phyloP scores from a whole-genome alignment of 805 yeast genomes.

The Pachysolen tannophilus region DNA sequence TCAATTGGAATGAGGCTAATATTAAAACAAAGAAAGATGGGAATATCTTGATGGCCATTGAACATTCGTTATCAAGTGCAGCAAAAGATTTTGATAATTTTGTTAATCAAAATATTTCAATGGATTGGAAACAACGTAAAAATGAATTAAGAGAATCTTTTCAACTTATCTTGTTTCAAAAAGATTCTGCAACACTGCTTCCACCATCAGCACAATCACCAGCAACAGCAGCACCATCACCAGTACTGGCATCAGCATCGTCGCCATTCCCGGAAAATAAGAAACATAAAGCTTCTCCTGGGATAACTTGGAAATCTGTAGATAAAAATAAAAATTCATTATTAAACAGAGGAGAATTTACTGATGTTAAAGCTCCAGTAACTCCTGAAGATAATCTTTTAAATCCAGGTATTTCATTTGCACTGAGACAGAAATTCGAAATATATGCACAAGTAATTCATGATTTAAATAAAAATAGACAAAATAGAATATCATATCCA shows the following conservation, averaged over 20 bases:
- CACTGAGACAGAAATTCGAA: conserved; percentile 50
- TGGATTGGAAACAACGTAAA: conserved; percentile 81
- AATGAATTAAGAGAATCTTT: conserved; percentile 66
- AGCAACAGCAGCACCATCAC: too few species aligned
- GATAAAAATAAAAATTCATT: conserved; percentile 23
- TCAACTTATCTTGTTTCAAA: conserved; percentile 36
- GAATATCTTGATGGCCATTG: conserved; percentile 74
- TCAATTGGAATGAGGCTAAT: conserved; percentile 15
- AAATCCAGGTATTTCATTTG: conserved; percentile 30
- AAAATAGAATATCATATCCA: conserved; percentile 42
- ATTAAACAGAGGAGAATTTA: conserved; percentile 22
- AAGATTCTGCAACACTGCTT: conserved; percentile 21
- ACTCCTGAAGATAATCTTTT: conserved; percentile 12
- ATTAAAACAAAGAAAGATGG: conserved; percentile 71
- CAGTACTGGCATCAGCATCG: too few species aligned
- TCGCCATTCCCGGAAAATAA: conserved; percentile 3
- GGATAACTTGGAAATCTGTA: conserved; percentile 16
- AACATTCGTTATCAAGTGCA: conserved; percentile 64
- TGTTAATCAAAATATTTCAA: conserved; percentile 60
- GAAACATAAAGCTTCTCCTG: conserved; percentile 13
- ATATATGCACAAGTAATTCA: conserved; percentile 66
- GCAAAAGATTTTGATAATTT: conserved; percentile 77
- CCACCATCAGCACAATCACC: background rate
- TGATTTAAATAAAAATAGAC: conserved; percentile 63
- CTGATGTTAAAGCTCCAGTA: conserved; percentile 18